Evolutionary conservation across 2,329 filamentous ascomycete genomes (phyloP).

Genomic region (Phialocephala sp.): DNA sequence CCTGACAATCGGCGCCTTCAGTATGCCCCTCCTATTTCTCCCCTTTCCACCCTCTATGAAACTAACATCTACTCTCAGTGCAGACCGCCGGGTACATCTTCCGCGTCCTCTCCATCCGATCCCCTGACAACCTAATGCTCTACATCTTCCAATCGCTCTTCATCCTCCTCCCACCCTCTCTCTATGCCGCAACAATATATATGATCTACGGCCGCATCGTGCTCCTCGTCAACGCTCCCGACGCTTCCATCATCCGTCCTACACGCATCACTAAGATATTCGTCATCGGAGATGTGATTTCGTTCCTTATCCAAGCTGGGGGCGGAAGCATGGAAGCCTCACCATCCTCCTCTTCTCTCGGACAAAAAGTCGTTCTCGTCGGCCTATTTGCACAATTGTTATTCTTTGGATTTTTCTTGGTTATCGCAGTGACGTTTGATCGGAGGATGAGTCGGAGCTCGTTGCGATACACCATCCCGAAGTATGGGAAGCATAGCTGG

Average conservation of each 20-base stretch:
- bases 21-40: constrained; percentile 13
- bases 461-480: constrained; percentile 16
- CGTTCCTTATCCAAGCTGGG: constrained; percentile 56
- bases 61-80: constrained; percentile 26
- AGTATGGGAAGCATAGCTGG: constrained; percentile 34
- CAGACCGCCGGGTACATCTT: constrained; percentile 33
- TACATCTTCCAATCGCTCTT: constrained; percentile 38
- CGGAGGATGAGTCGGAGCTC: constrained; percentile 39
- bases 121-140: constrained; percentile 43
- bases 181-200: constrained; percentile 43
- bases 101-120: constrained; percentile 30
- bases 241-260: constrained; percentile 46
- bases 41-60: not conserved
- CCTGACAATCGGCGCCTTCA: constrained; percentile 25
- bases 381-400: constrained; percentile 55
- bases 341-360: constrained; percentile 33
- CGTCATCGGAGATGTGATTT: constrained; percentile 58
- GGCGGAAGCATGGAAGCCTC: constrained; percentile 33
- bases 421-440: constrained; percentile 50
- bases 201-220: constrained; percentile 42
- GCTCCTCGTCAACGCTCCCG: constrained; percentile 28
- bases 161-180: constrained; percentile 41
- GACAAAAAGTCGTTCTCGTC: constrained; percentile 50
- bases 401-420: constrained; percentile 56
- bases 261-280: constrained; percentile 60